phyloP scores from a whole-genome alignment of 306 rosid species.

The Cucurbita ficifolia region DNA sequence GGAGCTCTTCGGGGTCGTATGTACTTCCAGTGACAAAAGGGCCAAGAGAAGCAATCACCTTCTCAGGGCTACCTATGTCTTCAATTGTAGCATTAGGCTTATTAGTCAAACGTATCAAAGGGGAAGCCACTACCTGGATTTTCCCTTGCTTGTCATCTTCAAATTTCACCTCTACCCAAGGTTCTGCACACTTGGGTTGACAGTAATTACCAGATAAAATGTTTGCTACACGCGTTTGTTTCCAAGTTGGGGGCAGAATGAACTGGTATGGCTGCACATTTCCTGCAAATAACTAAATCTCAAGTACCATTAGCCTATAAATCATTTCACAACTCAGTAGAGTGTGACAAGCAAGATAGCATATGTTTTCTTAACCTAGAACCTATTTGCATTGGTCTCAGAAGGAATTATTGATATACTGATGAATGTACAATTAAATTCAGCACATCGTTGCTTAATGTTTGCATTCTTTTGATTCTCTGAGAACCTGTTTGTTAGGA shows the following conservation, averaged over 20 bases:
- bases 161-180: constrained; percentile 94
- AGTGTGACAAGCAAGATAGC: not conserved
- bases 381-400: too few species aligned
- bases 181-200: constrained; percentile 98
- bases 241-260: constrained; percentile 85
- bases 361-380: too few species aligned
- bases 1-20: constrained; percentile 75
- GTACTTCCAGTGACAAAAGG: constrained; percentile 86
- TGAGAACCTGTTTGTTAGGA: too few species aligned
- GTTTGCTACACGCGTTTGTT: constrained; percentile 74
- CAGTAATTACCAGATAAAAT: constrained; percentile 96
- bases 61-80: constrained; percentile 85
- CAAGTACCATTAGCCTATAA: constrained; percentile 34
- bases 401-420: too few species aligned
- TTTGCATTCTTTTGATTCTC: too few species aligned
- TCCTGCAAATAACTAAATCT: constrained; percentile 74
- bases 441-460: too few species aligned
- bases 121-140: constrained; percentile 84
- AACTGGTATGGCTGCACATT: constrained; percentile 95
- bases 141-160: constrained; percentile 90
- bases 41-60: constrained; percentile 87
- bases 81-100: constrained; percentile 84
- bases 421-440: too few species aligned
- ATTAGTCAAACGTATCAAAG: constrained; percentile 80
- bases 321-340: constrained; percentile 2